phyloP scores from a whole-genome alignment of 768 basidiomycete species.

The Chalciporus chontae region DNA sequence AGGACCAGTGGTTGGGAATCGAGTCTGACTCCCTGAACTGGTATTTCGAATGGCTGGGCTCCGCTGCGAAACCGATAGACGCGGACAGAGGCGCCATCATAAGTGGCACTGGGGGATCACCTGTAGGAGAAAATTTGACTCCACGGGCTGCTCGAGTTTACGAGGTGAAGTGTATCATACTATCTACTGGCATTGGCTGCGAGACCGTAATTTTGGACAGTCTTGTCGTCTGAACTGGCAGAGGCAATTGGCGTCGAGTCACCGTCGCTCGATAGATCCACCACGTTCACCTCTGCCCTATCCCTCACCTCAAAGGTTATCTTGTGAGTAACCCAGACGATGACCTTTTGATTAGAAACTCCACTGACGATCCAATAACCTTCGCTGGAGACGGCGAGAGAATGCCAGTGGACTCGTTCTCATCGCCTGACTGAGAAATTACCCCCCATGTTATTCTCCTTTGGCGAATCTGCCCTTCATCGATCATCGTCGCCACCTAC shows the following conservation, averaged over 20 bases:
- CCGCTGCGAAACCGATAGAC: slow-evolving; percentile 5
- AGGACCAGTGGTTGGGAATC: no score
- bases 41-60: not conserved
- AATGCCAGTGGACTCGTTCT: not conserved
- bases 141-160: slow-evolving; percentile 4
- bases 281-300: not conserved
- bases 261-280: slow-evolving; percentile 7
- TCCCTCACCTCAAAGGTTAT: not conserved
- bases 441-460: not conserved
- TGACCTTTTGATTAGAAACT: not conserved
- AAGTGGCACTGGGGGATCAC: not conserved
- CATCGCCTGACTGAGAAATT: not conserved
- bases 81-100: not conserved
- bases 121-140: slow-evolving; percentile 7
- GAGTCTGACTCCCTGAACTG: no score
- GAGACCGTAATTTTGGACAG: slow-evolving; percentile 4
- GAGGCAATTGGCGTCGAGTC: slow-evolving; percentile 6
- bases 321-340: slow-evolving; percentile 6
- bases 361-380: slow-evolving; percentile 6
- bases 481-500: slow-evolving; percentile 5
- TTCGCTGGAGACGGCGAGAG: slow-evolving; percentile 3
- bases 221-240: slow-evolving; percentile 9
- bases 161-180: not conserved
- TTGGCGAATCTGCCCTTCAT: not conserved
- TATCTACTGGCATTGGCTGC: not conserved